These are phyloP conservation scores for Leccinum fibrillosum DNA, from an alignment of 768 basidiomycete species.

Conservation along the genomic window DNA sequence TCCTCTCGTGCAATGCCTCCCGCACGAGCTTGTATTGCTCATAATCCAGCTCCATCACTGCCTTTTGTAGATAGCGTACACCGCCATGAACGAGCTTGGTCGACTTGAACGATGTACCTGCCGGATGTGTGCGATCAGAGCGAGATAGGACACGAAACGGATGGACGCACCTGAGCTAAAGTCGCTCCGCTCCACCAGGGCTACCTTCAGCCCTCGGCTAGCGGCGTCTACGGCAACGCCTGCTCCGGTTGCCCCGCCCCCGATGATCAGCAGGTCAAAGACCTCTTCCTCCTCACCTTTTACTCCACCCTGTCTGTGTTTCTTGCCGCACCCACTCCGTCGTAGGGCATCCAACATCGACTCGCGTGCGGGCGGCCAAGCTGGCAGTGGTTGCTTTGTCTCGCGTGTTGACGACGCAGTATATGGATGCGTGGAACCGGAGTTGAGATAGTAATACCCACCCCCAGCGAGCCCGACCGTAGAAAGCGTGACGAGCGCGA, in stretches of 20 bases:
- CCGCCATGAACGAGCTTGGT: conserved; percentile 99
- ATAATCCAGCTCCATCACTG: conserved; percentile 92
- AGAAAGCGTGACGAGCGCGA: conserved; percentile 52
- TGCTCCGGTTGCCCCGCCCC: conserved; percentile 94
- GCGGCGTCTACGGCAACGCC: conserved; percentile 97
- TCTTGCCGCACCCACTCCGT: conserved; percentile 8
- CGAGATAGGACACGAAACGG: background rate
- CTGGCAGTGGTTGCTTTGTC: conserved; percentile 67
- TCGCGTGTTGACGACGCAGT: conserved; percentile 57
- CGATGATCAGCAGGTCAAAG: conserved; percentile 82
- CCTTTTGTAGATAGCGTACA: conserved; percentile 96
- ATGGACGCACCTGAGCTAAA: conserved; percentile 71
- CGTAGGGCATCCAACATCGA: conserved; percentile 58
- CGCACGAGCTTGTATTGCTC: conserved; percentile 94
- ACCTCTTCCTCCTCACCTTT: conserved; percentile 52
- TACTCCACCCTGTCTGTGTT: conserved; percentile 25
- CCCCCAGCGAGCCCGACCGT: conserved; percentile 24
- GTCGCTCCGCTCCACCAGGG: conserved; percentile 89
- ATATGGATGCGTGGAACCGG: conserved; percentile 55
- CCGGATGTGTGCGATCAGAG: background rate
- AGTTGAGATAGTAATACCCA: conserved; percentile 71
- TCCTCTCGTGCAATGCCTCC: conserved; percentile 92
- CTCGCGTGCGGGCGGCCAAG: conserved; percentile 69
- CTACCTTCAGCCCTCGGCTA: conserved; percentile 86
- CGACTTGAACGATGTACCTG: conserved; percentile 94